phyloP scores from a whole-genome alignment of 2,329 filamentous ascomycete species.

The Coniochaeta ligniaria region DNA sequence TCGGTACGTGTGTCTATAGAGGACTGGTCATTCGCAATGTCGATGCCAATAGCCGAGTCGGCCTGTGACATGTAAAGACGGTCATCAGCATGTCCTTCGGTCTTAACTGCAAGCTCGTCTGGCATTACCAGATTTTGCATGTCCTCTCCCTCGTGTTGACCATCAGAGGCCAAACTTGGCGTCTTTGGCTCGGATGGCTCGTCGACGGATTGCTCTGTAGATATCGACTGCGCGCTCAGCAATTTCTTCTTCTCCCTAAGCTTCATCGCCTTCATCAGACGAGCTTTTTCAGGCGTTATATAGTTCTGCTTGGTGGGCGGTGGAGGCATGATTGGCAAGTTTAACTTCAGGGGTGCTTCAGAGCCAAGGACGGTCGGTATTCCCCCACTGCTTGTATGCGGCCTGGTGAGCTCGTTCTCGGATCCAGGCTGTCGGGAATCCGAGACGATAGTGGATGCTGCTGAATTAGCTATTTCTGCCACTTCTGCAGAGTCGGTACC shows the following conservation, averaged over 20 bases:
- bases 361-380: slow-evolving; percentile 33
- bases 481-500: neutral
- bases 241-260: slow-evolving; percentile 73
- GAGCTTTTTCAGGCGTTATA: slow-evolving; percentile 82
- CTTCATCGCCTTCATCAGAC: slow-evolving; percentile 91
- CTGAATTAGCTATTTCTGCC: neutral
- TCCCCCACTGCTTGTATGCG: slow-evolving; percentile 26
- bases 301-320: slow-evolving; percentile 35
- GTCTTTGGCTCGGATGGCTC: slow-evolving; percentile 14
- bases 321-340: slow-evolving; percentile 25
- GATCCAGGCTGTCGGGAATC: slow-evolving; percentile 20
- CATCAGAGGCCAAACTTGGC: slow-evolving; percentile 23
- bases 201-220: slow-evolving; percentile 10
- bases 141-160: slow-evolving; percentile 22
- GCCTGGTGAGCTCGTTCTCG: slow-evolving; percentile 19
- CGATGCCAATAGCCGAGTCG: slow-evolving; percentile 49
- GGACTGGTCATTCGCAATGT: slow-evolving; percentile 38
- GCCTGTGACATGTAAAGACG: slow-evolving; percentile 34
- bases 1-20: slow-evolving; percentile 44
- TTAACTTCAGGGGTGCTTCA: slow-evolving; percentile 32
- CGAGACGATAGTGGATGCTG: slow-evolving; percentile 19
- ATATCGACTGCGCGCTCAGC: slow-evolving; percentile 9
- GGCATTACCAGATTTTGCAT: slow-evolving; percentile 13
- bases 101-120: slow-evolving; percentile 16
- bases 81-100: slow-evolving; percentile 19